Evolutionary conservation across 208 protist genomes (phyloP), one percentile per base, ranked within the genome.

Genomic region (Trypanosoma boissoni): DNA sequence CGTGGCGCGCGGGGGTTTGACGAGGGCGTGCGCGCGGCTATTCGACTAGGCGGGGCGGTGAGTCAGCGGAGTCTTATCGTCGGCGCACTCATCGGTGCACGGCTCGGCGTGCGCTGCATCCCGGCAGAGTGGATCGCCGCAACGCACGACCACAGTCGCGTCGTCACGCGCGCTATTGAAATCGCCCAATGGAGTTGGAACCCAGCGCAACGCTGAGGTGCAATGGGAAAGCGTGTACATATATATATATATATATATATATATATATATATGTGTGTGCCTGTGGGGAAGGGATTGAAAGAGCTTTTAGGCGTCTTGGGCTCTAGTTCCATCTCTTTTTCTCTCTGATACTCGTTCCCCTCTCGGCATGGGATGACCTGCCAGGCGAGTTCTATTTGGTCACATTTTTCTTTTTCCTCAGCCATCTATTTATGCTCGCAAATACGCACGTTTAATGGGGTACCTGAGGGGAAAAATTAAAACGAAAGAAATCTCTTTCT

Each of bases 161-260:
- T 95, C 27, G 62, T 71, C 34, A 93, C 83, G 12, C 55, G 80
- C 62, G 76, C 89, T 24, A 57, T 92, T 23, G 78, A 91, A 57
- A 63, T 93, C 12, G 81, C 86, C 8, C 89, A 95, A 72, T 91
- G 83, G 74, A 66, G 73, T 32, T 95, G 85, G 84, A 95, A 95
- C 53, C 83, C 88, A 14, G 74, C 85, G 8, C 78, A 75, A 24
- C 14, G 14, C 6, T 16, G 34, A 12, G 34, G 12, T 16, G 34
- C 6, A 39, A 39, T 6, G 12, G 12, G 34, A 39, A 39, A 12
- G 34, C 6, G 34, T 6, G 6, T 12, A 39, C 6, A 39, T 12
- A 12, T 39, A 12, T 39, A 16, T 39, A 39, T 39, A 39, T 39
- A 39, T 39, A 39, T 39, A 39, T 39, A 39, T 39, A 39, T 39